Percentiles rank a stretch among this genome's conserved stretches.
Conservation (phyloP, 2,329 filamentous ascomycete species). For the Cercospora nicotianae region DNA sequence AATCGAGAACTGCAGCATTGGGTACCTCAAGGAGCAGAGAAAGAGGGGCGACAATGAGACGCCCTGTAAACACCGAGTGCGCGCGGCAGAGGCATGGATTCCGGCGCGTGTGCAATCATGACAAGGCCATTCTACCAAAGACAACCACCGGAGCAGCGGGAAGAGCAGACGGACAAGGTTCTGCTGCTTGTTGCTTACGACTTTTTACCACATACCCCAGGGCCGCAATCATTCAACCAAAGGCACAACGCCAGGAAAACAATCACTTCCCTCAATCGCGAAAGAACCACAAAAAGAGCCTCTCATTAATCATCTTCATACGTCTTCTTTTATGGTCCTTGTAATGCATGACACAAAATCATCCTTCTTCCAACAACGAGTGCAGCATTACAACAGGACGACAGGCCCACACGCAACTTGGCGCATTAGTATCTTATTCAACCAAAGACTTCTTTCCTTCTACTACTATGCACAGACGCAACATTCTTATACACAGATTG, state of each 20-base stretch:
- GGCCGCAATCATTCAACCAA: background rate
- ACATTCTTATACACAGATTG: background rate
- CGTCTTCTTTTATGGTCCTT: background rate
- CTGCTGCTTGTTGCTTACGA: background rate
- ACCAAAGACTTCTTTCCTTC: background rate
- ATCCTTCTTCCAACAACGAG: background rate
- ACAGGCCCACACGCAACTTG: background rate
- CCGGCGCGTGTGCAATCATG: background rate
- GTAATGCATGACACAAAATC: background rate
- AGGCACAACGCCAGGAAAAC: background rate
- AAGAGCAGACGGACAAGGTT: background rate
- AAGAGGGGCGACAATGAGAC: background rate
- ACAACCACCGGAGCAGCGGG: background rate
- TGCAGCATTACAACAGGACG: background rate
- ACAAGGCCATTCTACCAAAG: background rate
- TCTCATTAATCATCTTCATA: background rate
- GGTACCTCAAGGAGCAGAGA: background rate
- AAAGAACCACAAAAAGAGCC: background rate
- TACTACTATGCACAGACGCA: background rate
- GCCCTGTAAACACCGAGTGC: background rate
- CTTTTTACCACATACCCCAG: background rate
- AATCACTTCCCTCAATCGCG: background rate
- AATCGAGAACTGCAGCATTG: background rate
- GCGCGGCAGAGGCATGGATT: background rate
- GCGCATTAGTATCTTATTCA: conserved; percentile 4